These are phyloP conservation scores for Hemisphaericaspora nanyangensis DNA, from an alignment of 805 yeast genomes.

Conservation along the genomic window DNA sequence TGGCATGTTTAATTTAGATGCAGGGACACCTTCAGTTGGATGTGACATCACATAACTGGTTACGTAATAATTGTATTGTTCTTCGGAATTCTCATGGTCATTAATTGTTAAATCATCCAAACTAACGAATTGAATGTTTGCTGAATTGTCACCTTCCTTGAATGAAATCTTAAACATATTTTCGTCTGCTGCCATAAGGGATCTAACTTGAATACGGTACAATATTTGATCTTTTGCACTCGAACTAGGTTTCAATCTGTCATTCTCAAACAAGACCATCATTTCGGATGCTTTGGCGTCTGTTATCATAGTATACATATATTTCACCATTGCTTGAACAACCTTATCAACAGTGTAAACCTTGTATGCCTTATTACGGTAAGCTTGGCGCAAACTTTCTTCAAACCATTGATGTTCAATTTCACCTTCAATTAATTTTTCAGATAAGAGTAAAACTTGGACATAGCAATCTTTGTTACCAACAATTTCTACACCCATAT, in stretches of 20 bases:
- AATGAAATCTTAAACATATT: conserved; percentile 86
- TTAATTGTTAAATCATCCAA: conserved; percentile 81
- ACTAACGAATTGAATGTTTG: conserved; percentile 78
- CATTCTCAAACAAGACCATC: conserved; percentile 76
- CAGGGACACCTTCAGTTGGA: conserved; percentile 94
- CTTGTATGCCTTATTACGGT: conserved; percentile 88
- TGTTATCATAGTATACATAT: conserved; percentile 77
- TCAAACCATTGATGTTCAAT: conserved; percentile 94
- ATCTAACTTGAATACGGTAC: conserved; percentile 83
- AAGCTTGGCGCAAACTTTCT: conserved; percentile 92
- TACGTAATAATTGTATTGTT: conserved; percentile 87
- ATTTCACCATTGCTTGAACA: conserved; percentile 67
- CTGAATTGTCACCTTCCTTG: conserved; percentile 48
- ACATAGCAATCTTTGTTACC: conserved; percentile 64
- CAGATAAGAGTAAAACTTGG: conserved; percentile 74
- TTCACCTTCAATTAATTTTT: conserved; percentile 79
- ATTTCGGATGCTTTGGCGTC: conserved; percentile 81
- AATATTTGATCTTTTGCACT: conserved; percentile 84
- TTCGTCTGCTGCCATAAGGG: conserved; percentile 75
- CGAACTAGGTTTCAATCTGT: conserved; percentile 59
- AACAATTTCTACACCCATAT: conserved; percentile 69
- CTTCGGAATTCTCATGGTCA: conserved; percentile 68
- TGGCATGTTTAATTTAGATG: conserved; percentile 73
- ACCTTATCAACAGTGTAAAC: conserved; percentile 92
- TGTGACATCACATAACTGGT: conserved; percentile 92